A percentile compares a stretch with the other conserved stretches of the same genome.
Conservation (phyloP, 1,284 basidiomycete species). For the Puccinia triticina region DNA sequence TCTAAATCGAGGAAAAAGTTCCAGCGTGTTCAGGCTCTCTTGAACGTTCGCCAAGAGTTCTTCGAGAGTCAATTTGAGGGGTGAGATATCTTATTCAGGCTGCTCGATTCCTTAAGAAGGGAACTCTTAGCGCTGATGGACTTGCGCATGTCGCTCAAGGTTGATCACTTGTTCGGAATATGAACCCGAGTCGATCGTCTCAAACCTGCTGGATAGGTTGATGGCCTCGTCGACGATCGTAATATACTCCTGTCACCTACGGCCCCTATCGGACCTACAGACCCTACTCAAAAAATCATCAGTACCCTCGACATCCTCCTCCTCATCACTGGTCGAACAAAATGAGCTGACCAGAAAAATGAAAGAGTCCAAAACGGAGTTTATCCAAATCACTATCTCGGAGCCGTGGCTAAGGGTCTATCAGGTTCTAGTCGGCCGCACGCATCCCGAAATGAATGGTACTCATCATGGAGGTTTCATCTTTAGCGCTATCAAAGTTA, state of each 20-base stretch:
- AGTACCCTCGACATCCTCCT: constrained; percentile 67
- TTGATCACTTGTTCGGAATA: constrained; percentile 48
- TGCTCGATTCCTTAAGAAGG: neutral
- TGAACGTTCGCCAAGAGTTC: constrained; percentile 74
- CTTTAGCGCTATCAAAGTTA: constrained; percentile 77
- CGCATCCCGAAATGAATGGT: constrained; percentile 92
- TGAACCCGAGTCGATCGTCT: constrained; percentile 39
- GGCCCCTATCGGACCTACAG: constrained; percentile 27
- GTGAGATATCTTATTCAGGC: neutral
- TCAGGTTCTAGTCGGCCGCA: constrained; percentile 90
- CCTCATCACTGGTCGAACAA: constrained; percentile 59
- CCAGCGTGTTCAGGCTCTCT: constrained; percentile 67
- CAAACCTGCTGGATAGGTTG: neutral
- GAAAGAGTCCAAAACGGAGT: constrained; percentile 12
- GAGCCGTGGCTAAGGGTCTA: constrained; percentile 89
- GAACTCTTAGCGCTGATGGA: neutral
- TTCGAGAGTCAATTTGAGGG: constrained; percentile 69
- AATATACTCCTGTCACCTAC: constrained; percentile 22
- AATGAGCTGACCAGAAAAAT: neutral
- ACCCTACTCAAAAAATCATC: constrained; percentile 2
- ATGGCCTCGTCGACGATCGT: constrained; percentile 31
- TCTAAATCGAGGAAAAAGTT: constrained; percentile 72
- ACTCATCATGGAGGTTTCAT: constrained; percentile 87
- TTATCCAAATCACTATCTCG: constrained; percentile 41
- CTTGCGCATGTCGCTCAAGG: neutral